These are phyloP conservation scores for Phycomyces blakesleeanus DNA, from an alignment of 192 early-diverging fungal species.

Conservation along the genomic window DNA sequence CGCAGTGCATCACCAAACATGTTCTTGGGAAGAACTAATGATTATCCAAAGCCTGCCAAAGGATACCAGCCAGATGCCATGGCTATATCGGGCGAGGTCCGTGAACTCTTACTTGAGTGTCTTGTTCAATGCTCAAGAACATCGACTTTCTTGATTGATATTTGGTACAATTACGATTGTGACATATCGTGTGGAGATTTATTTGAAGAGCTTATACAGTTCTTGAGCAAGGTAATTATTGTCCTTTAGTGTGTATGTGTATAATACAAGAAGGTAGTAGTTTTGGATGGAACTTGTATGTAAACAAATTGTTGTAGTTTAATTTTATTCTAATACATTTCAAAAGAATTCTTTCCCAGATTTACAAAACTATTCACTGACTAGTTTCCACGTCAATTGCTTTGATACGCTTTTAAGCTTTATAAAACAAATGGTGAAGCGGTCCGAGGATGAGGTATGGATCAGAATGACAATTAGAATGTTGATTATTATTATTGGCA, in stretches of 20 bases:
- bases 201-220: constrained; percentile 81
- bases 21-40: constrained; percentile 17
- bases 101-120: constrained; percentile 83
- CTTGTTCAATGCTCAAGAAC: constrained; percentile 69
- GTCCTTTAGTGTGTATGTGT: too few relatives aligned
- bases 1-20: constrained; percentile 29
- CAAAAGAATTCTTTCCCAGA: constrained; percentile 72
- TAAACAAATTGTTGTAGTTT: too few relatives aligned
- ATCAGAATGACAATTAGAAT: background rate
- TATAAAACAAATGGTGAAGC: constrained; percentile 65
- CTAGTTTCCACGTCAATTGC: constrained; percentile 65
- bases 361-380: constrained; percentile 54
- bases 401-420: constrained; percentile 72
- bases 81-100: constrained; percentile 68
- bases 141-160: constrained; percentile 75
- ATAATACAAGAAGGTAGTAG: too few relatives aligned
- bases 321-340: background rate
- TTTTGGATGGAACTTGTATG: too few relatives aligned
- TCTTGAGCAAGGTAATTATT: constrained; percentile 64
- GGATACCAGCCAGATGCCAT: constrained; percentile 16
- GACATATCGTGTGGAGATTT: constrained; percentile 78
- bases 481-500: background rate
- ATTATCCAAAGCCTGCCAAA: constrained; percentile 19
- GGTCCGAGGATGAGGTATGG: constrained; percentile 42
- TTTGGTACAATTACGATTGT: constrained; percentile 96